Conservation (phyloP, 768 basidiomycete species). For the Russula sp. region DNA sequence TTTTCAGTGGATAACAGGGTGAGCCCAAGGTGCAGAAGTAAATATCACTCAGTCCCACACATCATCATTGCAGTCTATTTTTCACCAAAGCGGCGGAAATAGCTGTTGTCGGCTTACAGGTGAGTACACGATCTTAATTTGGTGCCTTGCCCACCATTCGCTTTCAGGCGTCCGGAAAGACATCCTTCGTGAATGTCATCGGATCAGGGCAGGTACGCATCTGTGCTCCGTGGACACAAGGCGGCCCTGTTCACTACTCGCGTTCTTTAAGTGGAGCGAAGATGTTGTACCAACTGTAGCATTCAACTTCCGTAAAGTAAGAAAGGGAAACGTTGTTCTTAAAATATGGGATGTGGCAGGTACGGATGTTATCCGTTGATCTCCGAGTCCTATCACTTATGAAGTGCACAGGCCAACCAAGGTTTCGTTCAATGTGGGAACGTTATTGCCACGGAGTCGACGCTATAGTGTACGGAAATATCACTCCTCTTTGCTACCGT, state of each 20-base stretch:
- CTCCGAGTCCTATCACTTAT: background rate
- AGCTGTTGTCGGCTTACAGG: slow-evolving; percentile 88
- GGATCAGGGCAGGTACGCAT: slow-evolving; percentile 65
- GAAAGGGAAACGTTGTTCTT: slow-evolving; percentile 83
- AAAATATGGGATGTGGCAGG: slow-evolving; percentile 97
- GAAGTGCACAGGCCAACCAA: slow-evolving; percentile 64
- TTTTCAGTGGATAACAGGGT: slow-evolving; percentile 53
- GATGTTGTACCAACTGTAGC: slow-evolving; percentile 96
- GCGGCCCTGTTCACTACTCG: background rate
- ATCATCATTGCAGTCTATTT: slow-evolving; percentile 49
- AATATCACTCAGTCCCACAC: background rate
- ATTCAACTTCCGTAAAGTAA: slow-evolving; percentile 83
- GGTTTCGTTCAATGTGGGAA: slow-evolving; percentile 94
- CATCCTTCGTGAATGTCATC: slow-evolving; percentile 88
- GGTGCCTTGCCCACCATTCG: background rate
- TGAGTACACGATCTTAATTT: slow-evolving; percentile 24
- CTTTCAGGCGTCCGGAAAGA: slow-evolving; percentile 84
- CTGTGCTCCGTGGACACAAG: background rate
- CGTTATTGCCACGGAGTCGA: slow-evolving; percentile 90
- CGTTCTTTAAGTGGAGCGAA: slow-evolving; percentile 68
- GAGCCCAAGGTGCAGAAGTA: slow-evolving; percentile 10
- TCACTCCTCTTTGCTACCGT: background rate
- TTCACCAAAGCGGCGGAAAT: slow-evolving; percentile 85
- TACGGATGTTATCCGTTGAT: slow-evolving; percentile 28
- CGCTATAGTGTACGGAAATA: slow-evolving; percentile 68